Conservation (phyloP, 1,139 yeast genomes). For the Blastobotrys persicus region DNA sequence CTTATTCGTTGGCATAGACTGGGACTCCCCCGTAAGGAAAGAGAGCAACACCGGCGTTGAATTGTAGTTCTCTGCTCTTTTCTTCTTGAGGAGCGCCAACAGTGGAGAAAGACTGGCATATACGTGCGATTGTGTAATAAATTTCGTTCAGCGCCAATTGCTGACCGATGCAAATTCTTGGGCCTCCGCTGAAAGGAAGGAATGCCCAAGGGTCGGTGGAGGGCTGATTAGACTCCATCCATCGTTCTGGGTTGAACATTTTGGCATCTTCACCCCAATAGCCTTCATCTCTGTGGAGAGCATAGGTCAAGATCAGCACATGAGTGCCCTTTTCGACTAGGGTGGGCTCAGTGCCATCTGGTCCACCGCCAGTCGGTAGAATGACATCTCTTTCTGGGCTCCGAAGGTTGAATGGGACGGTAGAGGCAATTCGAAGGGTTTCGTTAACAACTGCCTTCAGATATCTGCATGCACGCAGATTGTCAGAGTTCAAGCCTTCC, state of each 20-base stretch:
- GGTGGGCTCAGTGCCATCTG: conserved; percentile 34
- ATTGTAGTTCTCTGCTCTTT: not conserved
- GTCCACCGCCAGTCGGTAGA: conserved; percentile 52
- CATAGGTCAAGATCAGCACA: conserved; percentile 34
- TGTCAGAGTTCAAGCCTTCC: conserved; percentile 41
- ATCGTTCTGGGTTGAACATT: conserved; percentile 51
- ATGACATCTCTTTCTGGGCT: conserved; percentile 38
- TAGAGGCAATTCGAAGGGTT: conserved; percentile 30
- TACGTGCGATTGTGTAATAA: conserved; percentile 45
- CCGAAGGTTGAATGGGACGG: conserved; percentile 34
- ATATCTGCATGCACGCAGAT: conserved; percentile 43
- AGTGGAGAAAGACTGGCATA: conserved; percentile 33
- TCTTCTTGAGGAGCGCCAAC: not conserved
- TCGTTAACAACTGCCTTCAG: conserved; percentile 30
- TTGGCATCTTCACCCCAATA: conserved; percentile 49
- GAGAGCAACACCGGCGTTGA: conserved; percentile 1
- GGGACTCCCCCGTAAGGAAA: conserved; percentile 3
- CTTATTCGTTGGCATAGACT: not conserved
- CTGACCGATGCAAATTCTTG: conserved; percentile 54
- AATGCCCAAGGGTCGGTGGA: conserved; percentile 43
- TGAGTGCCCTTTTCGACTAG: conserved; percentile 44
- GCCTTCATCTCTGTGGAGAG: conserved; percentile 45
- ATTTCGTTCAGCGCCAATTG: conserved; percentile 56
- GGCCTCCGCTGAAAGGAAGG: conserved; percentile 55
- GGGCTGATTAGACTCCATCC: conserved; percentile 32